Base-by-base conservation (phyloP, 371 early-diverging fungal genomes). In the Circinella umbellata region DNA sequence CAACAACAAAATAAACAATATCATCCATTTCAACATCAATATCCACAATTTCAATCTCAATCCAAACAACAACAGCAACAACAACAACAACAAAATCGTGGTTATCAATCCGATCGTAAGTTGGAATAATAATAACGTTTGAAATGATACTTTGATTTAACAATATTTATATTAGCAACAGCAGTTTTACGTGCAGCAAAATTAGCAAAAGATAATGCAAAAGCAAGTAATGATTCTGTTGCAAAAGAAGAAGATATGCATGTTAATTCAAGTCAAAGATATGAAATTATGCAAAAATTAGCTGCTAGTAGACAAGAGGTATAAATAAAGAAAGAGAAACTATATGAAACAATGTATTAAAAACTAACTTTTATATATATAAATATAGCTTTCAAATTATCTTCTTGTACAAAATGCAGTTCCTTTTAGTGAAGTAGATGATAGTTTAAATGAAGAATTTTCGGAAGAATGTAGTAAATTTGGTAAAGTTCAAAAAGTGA, bases 261-360 rank as follows among this genome's bases (percentile, higher is more conserved):
- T 18, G 89, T 91, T 64, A 84, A 74, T 51, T 82, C 83, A 6
- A 89, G 83, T 59, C 86, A 91, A 73, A 81, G 92, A 34, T 88
- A 85, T 68, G 76, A 80, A 39, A 84, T 92, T n/a, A 91, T 92
- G 92, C 91, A 91, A 66, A 91, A 91, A 74, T 76, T 92, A 37
- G 84, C 89, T 63, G 75, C 86, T 51, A 76, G 82, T 63, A 73
- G 80, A 61, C 84, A 81, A 66, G 70, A 54, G 39, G 73, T 73
- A 69, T 51, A n/a, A 20, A 49, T 15, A 27, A 55, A 55, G 27
- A 9, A 34, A 13, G 7, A 55, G 27, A 20, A 13, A n/a, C 4
- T 9, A 20, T 35, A n/a, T n/a, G n/a, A n/a, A n/a, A n/a, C n/a
- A n/a, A n/a, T n/a, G n/a, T n/a, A n/a, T n/a, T n/a, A n/a, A n/a